Evolutionary conservation across 805 yeast genomes (phyloP).

Genomic region (Saccharomycopsis microspora): DNA sequence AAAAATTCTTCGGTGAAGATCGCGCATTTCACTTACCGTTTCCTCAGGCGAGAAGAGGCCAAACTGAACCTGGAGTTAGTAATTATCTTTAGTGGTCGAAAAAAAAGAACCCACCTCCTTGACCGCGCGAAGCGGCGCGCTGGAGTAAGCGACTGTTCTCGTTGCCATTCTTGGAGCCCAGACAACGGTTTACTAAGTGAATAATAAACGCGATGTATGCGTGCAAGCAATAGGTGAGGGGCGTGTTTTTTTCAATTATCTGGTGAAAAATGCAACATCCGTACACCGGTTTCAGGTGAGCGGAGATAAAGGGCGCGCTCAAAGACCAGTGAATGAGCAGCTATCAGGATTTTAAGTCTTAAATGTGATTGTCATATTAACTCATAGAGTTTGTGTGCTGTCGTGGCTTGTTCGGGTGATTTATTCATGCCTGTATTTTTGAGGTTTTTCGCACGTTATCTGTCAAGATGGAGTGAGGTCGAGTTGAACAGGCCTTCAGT

Average conservation of each 20-base stretch:
- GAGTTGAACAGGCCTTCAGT: no score
- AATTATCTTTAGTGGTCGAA: neutral
- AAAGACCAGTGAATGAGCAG: no score
- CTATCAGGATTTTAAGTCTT: no score
- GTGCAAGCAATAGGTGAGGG: neutral
- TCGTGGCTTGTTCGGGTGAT: no score
- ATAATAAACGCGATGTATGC: constrained; percentile 2
- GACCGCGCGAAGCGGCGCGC: constrained; percentile 96
- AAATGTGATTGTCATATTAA: no score
- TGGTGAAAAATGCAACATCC: neutral
- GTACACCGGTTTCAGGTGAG: neutral
- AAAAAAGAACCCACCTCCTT: constrained; percentile 59
- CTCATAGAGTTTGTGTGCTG: no score
- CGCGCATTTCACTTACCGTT: constrained; percentile 31
- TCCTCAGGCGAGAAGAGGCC: constrained; percentile 98
- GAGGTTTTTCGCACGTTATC: no score
- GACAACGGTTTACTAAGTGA: constrained; percentile 4
- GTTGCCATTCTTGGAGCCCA: constrained; percentile 10
- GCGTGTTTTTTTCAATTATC: neutral
- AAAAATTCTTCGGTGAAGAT: neutral
- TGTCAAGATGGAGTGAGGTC: no score
- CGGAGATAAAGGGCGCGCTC: neutral
- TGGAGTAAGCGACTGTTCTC: constrained; percentile 73
- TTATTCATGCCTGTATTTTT: no score
- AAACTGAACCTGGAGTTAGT: constrained; percentile 62